These are phyloP conservation scores for Geotrichum restrictum DNA, from an alignment of 1,139 yeast genomes.

Conservation along the genomic window DNA sequence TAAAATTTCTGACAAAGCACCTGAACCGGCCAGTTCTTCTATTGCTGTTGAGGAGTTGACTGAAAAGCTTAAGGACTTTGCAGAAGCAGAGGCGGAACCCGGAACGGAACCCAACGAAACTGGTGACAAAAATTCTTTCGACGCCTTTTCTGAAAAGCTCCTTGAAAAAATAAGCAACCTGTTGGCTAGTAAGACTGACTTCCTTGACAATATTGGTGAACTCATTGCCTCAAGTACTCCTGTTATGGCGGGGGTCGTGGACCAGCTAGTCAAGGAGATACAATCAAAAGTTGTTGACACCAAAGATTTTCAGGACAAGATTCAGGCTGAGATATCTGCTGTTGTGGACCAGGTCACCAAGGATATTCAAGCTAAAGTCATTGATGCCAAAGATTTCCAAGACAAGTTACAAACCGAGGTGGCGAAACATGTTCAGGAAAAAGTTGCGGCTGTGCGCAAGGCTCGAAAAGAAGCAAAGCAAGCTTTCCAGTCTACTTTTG, in stretches of 20 bases:
- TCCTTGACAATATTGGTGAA: conserved; percentile 10
- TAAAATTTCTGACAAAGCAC: not conserved
- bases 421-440: conserved; percentile 1
- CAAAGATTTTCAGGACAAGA: conserved; percentile 7
- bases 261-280: conserved; percentile 11
- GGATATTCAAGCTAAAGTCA: conserved; percentile 5
- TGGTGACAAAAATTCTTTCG: not conserved
- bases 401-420: conserved; percentile 10
- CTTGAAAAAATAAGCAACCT: not conserved
- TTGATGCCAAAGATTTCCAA: conserved; percentile 12
- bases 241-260: conserved; percentile 5
- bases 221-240: conserved; percentile 7
- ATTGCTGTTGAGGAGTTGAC: conserved; percentile 1
- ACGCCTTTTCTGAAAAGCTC: conserved; percentile 9
- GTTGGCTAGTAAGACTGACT: conserved; percentile 12
- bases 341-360: conserved; percentile 7
- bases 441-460: not conserved
- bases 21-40: not conserved
- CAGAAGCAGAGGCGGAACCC: not conserved
- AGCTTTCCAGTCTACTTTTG: conserved; percentile 5
- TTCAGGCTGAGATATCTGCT: conserved; percentile 4
- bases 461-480: not conserved
- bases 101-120: not conserved
- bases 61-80: not conserved
- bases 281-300: conserved; percentile 9